These are phyloP conservation scores for Lentinula boryana DNA, from an alignment of 768 basidiomycete genomes.

Conservation along the genomic window DNA sequence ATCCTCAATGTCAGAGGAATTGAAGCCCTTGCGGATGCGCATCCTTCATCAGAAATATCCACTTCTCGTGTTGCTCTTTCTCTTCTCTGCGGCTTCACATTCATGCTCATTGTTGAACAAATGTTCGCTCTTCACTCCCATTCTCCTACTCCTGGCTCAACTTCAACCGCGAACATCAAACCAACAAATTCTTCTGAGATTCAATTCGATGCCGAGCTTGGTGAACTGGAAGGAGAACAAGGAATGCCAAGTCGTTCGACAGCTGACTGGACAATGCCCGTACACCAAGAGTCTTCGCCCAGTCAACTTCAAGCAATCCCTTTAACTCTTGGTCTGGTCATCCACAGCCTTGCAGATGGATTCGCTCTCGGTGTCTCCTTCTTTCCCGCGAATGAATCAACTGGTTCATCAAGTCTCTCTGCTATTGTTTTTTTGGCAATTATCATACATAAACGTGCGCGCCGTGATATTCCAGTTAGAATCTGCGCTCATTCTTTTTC, in stretches of 20 bases:
- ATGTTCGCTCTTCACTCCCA: slow-evolving; percentile 48
- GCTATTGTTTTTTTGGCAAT: slow-evolving; percentile 88
- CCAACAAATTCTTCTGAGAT: slow-evolving; percentile 19
- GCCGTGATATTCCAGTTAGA: not conserved
- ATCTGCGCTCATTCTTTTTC: not conserved
- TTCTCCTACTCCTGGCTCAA: slow-evolving; percentile 10
- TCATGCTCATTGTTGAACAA: slow-evolving; percentile 70
- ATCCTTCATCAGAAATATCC: slow-evolving; percentile 33
- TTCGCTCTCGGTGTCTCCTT: slow-evolving; percentile 83
- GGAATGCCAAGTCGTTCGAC: slow-evolving; percentile 15
- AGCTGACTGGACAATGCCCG: not conserved
- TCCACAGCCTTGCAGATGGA: slow-evolving; percentile 90
- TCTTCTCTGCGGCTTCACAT: slow-evolving; percentile 53
- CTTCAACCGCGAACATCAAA: slow-evolving; percentile 7
- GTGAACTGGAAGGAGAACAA: slow-evolving; percentile 45
- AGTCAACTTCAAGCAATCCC: slow-evolving; percentile 47
- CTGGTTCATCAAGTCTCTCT: slow-evolving; percentile 44
- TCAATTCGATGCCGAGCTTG: slow-evolving; percentile 61
- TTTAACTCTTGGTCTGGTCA: slow-evolving; percentile 78
- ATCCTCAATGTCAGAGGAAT: slow-evolving; percentile 48
- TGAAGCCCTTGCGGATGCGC: slow-evolving; percentile 45
- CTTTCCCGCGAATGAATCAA: slow-evolving; percentile 15
- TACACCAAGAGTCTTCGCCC: not conserved
- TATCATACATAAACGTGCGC: slow-evolving; percentile 80
- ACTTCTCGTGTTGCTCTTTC: slow-evolving; percentile 55